Percentiles rank a stretch among this genome's conserved stretches.
These are phyloP conservation scores for Wickerhamomyces tratensis DNA, from an alignment of 805 yeast species.

Conservation along the genomic window DNA sequence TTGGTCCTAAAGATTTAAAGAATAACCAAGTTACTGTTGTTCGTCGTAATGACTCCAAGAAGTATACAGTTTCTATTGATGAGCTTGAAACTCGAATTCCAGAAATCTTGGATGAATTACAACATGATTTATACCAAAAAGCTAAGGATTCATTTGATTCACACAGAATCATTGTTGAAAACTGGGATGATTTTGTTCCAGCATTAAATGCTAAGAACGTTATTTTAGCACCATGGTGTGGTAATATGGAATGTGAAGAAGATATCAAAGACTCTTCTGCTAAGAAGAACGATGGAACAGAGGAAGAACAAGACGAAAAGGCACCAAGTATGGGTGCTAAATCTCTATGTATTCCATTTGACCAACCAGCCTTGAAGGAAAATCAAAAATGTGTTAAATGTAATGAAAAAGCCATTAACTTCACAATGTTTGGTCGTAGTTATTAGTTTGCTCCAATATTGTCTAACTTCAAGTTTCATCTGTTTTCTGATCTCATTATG, in stretches of 20 bases:
- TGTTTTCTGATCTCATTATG: too few species aligned
- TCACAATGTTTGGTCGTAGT: constrained; percentile 96
- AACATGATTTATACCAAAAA: constrained; percentile 55
- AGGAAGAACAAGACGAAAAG: constrained; percentile 84
- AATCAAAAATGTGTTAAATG: constrained; percentile 88
- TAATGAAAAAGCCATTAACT: constrained; percentile 63
- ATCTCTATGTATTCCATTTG: constrained; percentile 91
- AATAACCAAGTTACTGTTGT: constrained; percentile 76
- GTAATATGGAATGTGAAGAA: constrained; percentile 88
- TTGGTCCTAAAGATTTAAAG: constrained; percentile 93
- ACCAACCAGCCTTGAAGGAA: constrained; percentile 73
- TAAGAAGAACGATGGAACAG: constrained; percentile 71
- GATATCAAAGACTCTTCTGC: constrained; percentile 87
- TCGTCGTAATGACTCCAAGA: constrained; percentile 84
- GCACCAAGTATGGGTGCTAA: constrained; percentile 99
- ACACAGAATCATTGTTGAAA: constrained; percentile 73
- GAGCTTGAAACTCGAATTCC: constrained; percentile 62
- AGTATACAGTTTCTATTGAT: constrained; percentile 54
- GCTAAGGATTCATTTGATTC: constrained; percentile 81
- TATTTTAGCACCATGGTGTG: constrained; percentile 96
- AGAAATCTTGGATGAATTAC: constrained; percentile 74
- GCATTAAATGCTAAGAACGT: constrained; percentile 86
- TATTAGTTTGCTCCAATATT: constrained; percentile 36
- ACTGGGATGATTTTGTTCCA: constrained; percentile 90
- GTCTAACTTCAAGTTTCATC: too few species aligned